Percentiles rank a stretch among this genome's conserved stretches.
phyloP scores from a whole-genome alignment of 139 green algal species.

The Chlamydomonas applanata region DNA sequence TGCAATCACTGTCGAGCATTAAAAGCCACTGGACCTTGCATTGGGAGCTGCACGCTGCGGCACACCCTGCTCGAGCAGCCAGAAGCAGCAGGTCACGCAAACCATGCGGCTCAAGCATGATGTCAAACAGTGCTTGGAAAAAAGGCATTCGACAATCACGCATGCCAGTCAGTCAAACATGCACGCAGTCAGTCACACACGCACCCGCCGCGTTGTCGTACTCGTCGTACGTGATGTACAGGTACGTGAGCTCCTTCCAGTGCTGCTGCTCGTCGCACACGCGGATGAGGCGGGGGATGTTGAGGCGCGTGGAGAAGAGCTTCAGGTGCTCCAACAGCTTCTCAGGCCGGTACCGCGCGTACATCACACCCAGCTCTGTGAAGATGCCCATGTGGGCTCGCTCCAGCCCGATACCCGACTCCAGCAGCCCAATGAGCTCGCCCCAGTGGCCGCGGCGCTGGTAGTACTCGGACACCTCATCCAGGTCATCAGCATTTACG shows the following conservation, averaged over 20 bases:
- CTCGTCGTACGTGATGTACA: conserved; percentile 98
- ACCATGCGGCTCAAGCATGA: too few relatives aligned
- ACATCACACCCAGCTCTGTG: conserved; percentile 94
- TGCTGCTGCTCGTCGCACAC: conserved; percentile 93
- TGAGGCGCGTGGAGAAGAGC: conserved; percentile 94
- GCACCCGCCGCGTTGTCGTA: conserved; percentile 91
- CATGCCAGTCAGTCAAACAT: too few relatives aligned
- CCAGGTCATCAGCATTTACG: conserved; percentile 96
- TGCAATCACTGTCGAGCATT: too few relatives aligned
- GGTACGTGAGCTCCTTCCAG: conserved; percentile 95
- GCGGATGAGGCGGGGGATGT: conserved; percentile 97
- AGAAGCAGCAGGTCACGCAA: too few relatives aligned
- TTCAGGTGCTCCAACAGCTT: conserved; percentile 99
- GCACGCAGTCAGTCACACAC: conserved; percentile 21
- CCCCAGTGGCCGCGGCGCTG: conserved; percentile 87
- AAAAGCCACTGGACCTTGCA: too few relatives aligned
- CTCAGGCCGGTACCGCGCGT: conserved; percentile 63
- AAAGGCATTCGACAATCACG: too few relatives aligned
- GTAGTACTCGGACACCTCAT: conserved; percentile 94
- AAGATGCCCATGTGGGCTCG: conserved; percentile 99
- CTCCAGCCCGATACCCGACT: conserved; percentile 96
- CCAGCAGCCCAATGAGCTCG: conserved; percentile 94
- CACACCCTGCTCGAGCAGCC: too few relatives aligned
- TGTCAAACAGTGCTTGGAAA: too few relatives aligned
- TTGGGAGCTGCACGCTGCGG: too few relatives aligned